Evolutionary conservation across 768 basidiomycete species (phyloP), one percentile per base, ranked within the genome.

Genomic region (Phanerochaete sordida): DNA sequence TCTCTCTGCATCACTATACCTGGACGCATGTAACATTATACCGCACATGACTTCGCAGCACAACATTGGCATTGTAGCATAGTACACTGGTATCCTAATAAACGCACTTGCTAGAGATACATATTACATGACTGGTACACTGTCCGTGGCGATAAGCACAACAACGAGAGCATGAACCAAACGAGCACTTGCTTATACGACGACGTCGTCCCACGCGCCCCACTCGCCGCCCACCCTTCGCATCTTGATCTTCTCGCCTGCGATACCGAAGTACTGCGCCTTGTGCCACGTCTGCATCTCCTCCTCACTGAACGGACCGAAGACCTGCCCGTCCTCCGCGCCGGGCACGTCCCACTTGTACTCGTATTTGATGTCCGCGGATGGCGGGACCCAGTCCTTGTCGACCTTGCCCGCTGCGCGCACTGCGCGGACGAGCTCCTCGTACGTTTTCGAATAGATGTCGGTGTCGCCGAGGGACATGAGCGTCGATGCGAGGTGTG

Each of bases 391-490:
- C 93, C 93, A 94, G 53, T 80, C 77, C 2, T 77, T 67, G 37
- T 84, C 81, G 44, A 94, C 90, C 27, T 74, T 77, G 39, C 90
- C 91, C 5, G 90, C 85, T 3, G 84, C 79, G 31, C 91, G 84
- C 23, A 95, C 82, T 39, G 81, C 76, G 59, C 90, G 86, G 21
- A 96, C 84, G 54, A 96, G 80, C 68, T 92, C 88, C 65, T 94
- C 92, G 70, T 92, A 92, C 0, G 90, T 89, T 70, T 84, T 87
- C 43, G 87, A 88, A 74, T 95, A 96, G 57, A 95, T 83, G 67
- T 95, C 93, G 19, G 82, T 79, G 62, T 96, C 92, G 24, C 91
- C 92, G 15, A 93, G 81, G 0, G 88, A 87, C 86, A 96, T 88
- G 64, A 95, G 82, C 37, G 81, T 87, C n/a, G 91, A 94, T 6